Percentiles rank a stretch among this genome's conserved stretches.
Conservation (phyloP, 768 basidiomycete genomes). For the Tylopilus plumbeoviolaceoides region DNA sequence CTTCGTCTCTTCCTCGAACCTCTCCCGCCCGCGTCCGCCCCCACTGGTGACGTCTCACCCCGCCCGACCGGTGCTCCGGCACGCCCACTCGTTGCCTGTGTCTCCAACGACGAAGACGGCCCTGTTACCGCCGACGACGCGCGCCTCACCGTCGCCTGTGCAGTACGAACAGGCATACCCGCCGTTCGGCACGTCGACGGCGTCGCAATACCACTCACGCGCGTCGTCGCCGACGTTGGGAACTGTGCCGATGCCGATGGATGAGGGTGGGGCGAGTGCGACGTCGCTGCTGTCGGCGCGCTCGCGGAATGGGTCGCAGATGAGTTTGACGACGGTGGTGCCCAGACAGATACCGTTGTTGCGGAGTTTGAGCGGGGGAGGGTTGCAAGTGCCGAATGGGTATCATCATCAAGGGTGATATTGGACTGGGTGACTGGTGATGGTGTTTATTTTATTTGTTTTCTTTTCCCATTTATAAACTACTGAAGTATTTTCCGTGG, state of each 20-base stretch:
- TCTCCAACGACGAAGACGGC: conserved; percentile 7
- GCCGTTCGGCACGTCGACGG: conserved; percentile 28
- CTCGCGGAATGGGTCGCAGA: conserved; percentile 65
- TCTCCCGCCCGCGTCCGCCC: conserved; percentile 21
- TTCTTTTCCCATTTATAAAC: background rate
- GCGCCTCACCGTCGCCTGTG: conserved; percentile 1
- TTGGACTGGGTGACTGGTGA: no score
- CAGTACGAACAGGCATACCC: conserved; percentile 22
- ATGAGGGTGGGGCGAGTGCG: conserved; percentile 1
- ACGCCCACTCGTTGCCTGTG: conserved; percentile 18
- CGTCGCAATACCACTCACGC: conserved; percentile 32
- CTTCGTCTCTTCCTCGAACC: conserved; percentile 17
- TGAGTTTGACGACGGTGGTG: conserved; percentile 52
- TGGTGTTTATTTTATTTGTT: background rate
- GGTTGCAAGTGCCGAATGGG: conserved; percentile 15
- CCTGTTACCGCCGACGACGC: background rate
- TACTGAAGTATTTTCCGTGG: background rate
- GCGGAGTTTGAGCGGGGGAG: conserved; percentile 30
- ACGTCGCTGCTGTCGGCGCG: conserved; percentile 35
- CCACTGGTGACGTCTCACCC: conserved; percentile 15
- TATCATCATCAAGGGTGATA: conserved; percentile 7
- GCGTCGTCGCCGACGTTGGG: conserved; percentile 28
- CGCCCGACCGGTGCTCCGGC: conserved; percentile 16
- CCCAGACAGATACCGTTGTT: conserved; percentile 41
- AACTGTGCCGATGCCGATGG: conserved; percentile 5